Conservation (phyloP, 768 basidiomycete genomes). For the Russula compacta region DNA sequence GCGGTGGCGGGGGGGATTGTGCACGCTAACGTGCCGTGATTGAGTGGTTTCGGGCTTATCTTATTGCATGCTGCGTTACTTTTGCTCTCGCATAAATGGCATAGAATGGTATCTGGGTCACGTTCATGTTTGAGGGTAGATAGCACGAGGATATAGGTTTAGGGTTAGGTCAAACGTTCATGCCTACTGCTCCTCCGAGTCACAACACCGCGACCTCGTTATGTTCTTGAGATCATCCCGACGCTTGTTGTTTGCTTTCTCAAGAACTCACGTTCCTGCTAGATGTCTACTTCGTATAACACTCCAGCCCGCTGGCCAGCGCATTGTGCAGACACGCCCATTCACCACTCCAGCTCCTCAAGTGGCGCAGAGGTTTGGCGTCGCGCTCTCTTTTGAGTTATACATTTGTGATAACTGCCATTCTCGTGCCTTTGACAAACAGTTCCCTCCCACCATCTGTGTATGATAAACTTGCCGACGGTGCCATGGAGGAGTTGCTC, state of each 20-base stretch:
- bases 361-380: conserved; percentile 8
- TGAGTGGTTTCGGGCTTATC: background rate
- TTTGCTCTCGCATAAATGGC: too few relatives aligned
- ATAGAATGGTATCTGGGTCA: too few relatives aligned
- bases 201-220: background rate
- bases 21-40: background rate
- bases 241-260: background rate
- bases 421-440: background rate
- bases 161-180: too few relatives aligned
- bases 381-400: background rate
- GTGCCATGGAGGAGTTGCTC: conserved; percentile 67
- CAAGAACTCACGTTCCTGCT: background rate
- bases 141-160: too few relatives aligned
- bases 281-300: background rate
- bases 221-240: conserved; percentile 3
- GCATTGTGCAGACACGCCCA: background rate
- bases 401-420: background rate
- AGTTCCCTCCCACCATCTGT: conserved; percentile 11
- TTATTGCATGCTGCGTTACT: too few relatives aligned
- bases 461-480: conserved; percentile 68
- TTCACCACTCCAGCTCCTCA: conserved; percentile 8
- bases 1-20: background rate
- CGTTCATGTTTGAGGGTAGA: too few relatives aligned
- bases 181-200: background rate
- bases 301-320: background rate